Percentiles rank a stretch among this genome's conserved stretches.
phyloP scores from a whole-genome alignment of 169 alveolate genomes.

The Ichthyophthirius multifiliis region DNA sequence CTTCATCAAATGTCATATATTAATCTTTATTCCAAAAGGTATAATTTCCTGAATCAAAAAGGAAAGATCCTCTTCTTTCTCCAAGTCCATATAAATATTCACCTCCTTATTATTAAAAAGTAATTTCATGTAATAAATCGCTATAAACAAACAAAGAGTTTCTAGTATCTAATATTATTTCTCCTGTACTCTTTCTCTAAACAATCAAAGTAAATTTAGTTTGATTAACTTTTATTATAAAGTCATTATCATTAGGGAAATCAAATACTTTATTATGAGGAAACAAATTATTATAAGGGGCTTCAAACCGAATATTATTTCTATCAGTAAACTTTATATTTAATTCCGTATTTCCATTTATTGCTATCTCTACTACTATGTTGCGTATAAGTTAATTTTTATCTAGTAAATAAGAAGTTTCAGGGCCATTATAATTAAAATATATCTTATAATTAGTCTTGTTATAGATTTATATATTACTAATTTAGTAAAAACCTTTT shows the following conservation, averaged over 20 bases:
- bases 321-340: neutral
- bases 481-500: no score
- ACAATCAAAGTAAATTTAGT: neutral
- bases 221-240: neutral
- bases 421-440: neutral
- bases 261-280: neutral
- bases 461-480: no score
- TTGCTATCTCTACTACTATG: neutral
- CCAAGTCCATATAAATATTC: conserved; percentile 74
- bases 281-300: neutral
- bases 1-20: conserved; percentile 54
- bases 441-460: neutral
- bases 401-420: neutral
- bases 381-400: neutral
- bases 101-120: neutral
- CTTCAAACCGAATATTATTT: neutral
- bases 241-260: neutral
- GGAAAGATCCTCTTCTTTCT: conserved; percentile 69
- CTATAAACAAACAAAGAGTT: neutral
- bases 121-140: neutral
- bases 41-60: conserved; percentile 61
- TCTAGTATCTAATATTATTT: neutral
- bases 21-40: conserved; percentile 81
- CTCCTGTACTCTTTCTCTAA: neutral
- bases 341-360: neutral